A percentile compares a stretch with the other conserved stretches of the same genome.
Conservation (phyloP, 225 moss, liverwort and hornwort species). For the Antitrichia curtipendula region DNA sequence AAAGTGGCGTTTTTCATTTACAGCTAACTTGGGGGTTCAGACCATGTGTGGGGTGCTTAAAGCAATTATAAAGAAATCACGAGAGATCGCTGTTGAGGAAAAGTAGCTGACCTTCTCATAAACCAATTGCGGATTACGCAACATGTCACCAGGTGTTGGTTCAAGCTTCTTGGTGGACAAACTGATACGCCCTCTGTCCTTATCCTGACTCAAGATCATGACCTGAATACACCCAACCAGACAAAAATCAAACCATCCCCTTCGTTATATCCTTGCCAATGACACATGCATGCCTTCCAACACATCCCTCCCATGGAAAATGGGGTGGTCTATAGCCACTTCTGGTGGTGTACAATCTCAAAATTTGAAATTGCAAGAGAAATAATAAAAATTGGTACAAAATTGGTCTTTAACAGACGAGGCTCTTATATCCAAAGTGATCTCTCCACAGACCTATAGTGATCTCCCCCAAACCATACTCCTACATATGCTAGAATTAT, state of each 20-base stretch:
- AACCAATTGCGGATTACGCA: constrained; percentile 88
- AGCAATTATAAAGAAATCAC: not conserved
- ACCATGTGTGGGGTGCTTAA: not conserved
- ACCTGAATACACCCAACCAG: constrained; percentile 22
- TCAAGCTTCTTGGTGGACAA: constrained; percentile 94
- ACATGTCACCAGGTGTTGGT: constrained; percentile 96
- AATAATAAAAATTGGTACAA: not conserved
- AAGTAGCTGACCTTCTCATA: constrained; percentile 53
- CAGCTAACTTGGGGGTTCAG: not conserved
- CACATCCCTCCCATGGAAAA: not conserved
- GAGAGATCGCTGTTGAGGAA: not conserved
- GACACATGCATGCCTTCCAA: not conserved
- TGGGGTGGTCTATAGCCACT: not conserved
- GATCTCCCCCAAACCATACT: not conserved
- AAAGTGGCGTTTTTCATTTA: not conserved
- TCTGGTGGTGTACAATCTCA: not conserved
- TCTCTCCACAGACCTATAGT: not conserved
- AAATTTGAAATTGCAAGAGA: not conserved
- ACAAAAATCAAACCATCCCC: not conserved
- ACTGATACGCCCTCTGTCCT: constrained; percentile 91
- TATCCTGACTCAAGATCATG: constrained; percentile 96
- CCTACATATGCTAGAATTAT: no score
- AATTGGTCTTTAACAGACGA: not conserved
- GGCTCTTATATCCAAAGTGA: not conserved
- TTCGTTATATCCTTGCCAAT: not conserved